A percentile compares a stretch with the other conserved stretches of the same genome.
These are phyloP conservation scores for Solanum pimpinellifolium DNA, from an alignment of 257 asterid species.

Conservation along the genomic window DNA sequence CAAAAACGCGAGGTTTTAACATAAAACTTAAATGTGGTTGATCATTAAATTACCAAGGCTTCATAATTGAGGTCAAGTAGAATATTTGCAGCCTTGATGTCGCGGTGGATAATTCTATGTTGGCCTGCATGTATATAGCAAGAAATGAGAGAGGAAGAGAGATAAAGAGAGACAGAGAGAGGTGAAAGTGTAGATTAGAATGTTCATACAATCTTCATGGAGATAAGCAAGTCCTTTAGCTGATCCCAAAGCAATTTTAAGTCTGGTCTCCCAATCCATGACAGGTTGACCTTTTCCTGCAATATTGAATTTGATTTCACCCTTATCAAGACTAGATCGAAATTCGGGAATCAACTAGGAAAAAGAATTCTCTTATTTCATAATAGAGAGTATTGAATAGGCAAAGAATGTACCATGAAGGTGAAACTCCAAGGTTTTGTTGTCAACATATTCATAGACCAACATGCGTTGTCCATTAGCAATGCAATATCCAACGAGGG, in stretches of 20 bases:
- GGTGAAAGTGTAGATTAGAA: background rate
- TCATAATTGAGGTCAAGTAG: slow-evolving; percentile 37
- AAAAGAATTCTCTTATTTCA: background rate
- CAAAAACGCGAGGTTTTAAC: background rate
- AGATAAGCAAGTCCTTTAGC: slow-evolving; percentile 93
- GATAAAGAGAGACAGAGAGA: background rate
- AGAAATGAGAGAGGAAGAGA: background rate
- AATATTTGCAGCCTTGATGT: slow-evolving; percentile 46
- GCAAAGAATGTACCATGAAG: slow-evolving; percentile 45
- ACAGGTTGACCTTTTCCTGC: slow-evolving; percentile 72
- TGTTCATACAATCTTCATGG: slow-evolving; percentile 78
- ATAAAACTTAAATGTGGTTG: background rate
- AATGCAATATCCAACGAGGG: slow-evolving; percentile 93
- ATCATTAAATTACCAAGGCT: slow-evolving; percentile 34
- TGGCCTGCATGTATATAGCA: slow-evolving; percentile 22
- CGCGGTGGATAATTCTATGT: slow-evolving; percentile 44
- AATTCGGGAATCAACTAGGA: background rate
- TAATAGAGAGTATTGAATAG: background rate
- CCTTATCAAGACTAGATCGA: background rate
- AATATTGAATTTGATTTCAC: background rate
- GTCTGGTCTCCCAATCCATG: slow-evolving; percentile 68
- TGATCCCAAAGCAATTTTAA: slow-evolving; percentile 82
- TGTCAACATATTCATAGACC: slow-evolving; percentile 74
- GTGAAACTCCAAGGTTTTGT: slow-evolving; percentile 73
- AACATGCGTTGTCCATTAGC: slow-evolving; percentile 55